These are phyloP conservation scores for Fusarium nurragi DNA, from an alignment of 2,329 filamentous ascomycete species.

Conservation along the genomic window DNA sequence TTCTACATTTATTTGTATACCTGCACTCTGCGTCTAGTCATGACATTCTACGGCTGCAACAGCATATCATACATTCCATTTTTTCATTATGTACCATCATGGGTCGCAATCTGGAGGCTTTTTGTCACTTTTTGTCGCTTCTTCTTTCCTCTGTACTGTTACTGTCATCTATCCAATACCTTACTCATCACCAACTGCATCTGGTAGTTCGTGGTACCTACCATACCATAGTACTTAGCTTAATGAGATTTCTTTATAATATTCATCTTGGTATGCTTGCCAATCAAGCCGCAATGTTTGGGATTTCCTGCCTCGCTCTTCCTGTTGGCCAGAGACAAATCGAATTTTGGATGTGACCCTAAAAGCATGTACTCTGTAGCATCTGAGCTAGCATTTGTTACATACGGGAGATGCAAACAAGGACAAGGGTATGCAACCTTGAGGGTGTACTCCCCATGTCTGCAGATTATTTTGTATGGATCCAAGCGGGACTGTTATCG, in stretches of 20 bases:
- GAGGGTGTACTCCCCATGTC: slow-evolving; percentile 4
- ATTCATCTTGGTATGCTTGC: slow-evolving; percentile 6
- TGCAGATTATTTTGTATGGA: slow-evolving; percentile 1
- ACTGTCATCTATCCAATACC: not conserved
- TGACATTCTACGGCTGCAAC: slow-evolving; percentile 37
- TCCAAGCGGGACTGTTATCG: not conserved
- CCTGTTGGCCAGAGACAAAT: not conserved
- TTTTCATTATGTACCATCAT: slow-evolving; percentile 20
- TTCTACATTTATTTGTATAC: slow-evolving; percentile 11
- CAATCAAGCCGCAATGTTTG: not conserved
- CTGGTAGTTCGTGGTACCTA: slow-evolving; percentile 4
- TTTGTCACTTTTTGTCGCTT: slow-evolving; percentile 6
- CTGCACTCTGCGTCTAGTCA: slow-evolving; percentile 13
- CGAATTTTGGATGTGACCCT: slow-evolving; percentile 3
- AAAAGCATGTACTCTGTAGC: slow-evolving; percentile 10
- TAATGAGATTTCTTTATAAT: slow-evolving; percentile 11
- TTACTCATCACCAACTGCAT: slow-evolving; percentile 11
- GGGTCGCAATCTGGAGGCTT: slow-evolving; percentile 13
- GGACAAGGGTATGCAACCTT: slow-evolving; percentile 11
- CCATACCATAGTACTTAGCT: slow-evolving; percentile 13
- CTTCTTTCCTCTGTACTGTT: not conserved
- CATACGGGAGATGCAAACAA: slow-evolving; percentile 11
- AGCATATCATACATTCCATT: slow-evolving; percentile 34
- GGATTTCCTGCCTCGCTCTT: not conserved
- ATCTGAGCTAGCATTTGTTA: slow-evolving; percentile 4